These are phyloP conservation scores for Rhizopus arrhizus DNA, from an alignment of 371 early-diverging fungal genomes.

Conservation along the genomic window DNA sequence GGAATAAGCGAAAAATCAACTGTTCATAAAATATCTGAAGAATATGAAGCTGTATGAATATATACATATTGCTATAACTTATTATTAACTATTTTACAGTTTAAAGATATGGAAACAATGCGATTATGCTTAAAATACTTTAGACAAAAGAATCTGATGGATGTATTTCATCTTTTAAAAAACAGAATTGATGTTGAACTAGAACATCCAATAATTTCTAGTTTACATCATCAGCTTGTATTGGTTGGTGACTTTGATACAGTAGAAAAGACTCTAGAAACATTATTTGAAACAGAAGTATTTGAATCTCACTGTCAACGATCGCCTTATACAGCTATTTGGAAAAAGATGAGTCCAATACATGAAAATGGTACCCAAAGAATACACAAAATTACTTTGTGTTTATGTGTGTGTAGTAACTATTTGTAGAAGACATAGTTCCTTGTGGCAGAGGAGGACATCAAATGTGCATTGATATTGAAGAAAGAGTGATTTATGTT, in stretches of 20 bases:
- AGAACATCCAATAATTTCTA: conserved; percentile 81
- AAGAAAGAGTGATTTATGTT: conserved; percentile 78
- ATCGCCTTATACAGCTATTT: conserved; percentile 70
- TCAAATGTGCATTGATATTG: conserved; percentile 91
- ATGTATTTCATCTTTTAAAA: conserved; percentile 72
- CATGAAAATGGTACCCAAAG: conserved; percentile 15
- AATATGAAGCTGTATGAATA: conserved; percentile 67
- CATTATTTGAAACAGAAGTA: conserved; percentile 60
- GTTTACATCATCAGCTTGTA: conserved; percentile 70
- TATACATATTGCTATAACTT: background rate
- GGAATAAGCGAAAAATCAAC: conserved; percentile 73
- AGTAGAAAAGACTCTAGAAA: conserved; percentile 69
- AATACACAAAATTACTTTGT: background rate
- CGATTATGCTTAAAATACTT: conserved; percentile 89
- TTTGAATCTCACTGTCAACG: conserved; percentile 72
- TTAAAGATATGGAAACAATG: conserved; percentile 77
- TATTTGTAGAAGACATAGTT: conserved; percentile 32
- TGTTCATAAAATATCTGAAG: conserved; percentile 62
- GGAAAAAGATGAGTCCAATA: conserved; percentile 62
- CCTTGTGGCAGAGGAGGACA: conserved; percentile 89
- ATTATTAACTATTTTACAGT: conserved; percentile 24
- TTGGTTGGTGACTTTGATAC: conserved; percentile 70
- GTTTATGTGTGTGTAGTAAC: background rate
- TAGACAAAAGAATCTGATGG: conserved; percentile 75
- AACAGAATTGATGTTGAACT: conserved; percentile 63